Evolutionary conservation across 192 early-diverging fungal species (phyloP).

Genomic region (Gonapodya prolifera): DNA sequence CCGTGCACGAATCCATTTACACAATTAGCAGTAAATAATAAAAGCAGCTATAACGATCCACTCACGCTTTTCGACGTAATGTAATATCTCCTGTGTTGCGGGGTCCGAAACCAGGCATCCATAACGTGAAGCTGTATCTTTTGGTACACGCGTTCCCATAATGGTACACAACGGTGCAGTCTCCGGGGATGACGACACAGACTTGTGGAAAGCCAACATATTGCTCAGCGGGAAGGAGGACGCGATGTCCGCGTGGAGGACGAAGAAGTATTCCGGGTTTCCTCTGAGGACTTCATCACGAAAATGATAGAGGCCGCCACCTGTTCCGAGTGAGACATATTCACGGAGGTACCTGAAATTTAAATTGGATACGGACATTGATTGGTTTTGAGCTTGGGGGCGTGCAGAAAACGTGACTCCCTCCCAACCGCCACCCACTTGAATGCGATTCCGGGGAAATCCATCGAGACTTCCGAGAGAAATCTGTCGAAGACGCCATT

Average conservation of each 20-base stretch:
- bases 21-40: too few relatives aligned
- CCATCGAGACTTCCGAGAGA: slow-evolving; percentile 68
- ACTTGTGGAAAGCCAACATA: slow-evolving; percentile 73
- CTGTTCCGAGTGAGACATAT: slow-evolving; percentile 93
- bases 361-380: not conserved
- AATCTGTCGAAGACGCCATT: slow-evolving; percentile 84
- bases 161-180: slow-evolving; percentile 70
- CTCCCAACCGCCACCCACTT: slow-evolving; percentile 39
- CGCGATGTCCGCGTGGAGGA: slow-evolving; percentile 94
- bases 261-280: slow-evolving; percentile 80
- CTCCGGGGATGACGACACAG: slow-evolving; percentile 21
- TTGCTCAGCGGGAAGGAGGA: slow-evolving; percentile 82
- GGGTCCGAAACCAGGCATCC: slow-evolving; percentile 86
- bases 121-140: slow-evolving; percentile 36
- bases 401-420: too few relatives aligned
- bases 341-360: slow-evolving; percentile 80
- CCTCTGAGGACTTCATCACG: slow-evolving; percentile 92
- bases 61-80: slow-evolving; percentile 90
- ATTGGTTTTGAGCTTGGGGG: too few relatives aligned
- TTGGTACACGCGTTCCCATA: slow-evolving; percentile 70
- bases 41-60: too few relatives aligned
- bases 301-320: slow-evolving; percentile 96
- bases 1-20: too few relatives aligned
- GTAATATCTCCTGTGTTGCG: slow-evolving; percentile 79
- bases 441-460: slow-evolving; percentile 76